Percentiles rank a stretch among this genome's conserved stretches.
phyloP scores from a whole-genome alignment of 1,284 basidiomycete species.

The Ganoderma multipileum region DNA sequence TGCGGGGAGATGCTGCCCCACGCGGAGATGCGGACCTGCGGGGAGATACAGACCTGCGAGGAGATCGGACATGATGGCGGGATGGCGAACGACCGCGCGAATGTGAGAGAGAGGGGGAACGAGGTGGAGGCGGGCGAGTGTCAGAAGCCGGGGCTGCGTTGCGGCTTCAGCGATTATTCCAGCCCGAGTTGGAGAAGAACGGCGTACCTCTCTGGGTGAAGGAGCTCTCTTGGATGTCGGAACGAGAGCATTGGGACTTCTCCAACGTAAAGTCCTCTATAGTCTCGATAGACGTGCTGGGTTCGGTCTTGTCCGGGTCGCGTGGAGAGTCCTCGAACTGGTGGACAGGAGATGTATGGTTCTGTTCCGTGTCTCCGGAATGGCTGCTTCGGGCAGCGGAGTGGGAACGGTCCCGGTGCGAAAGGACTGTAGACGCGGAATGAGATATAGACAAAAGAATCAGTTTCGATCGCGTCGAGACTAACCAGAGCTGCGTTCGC shows the following conservation, averaged over 20 bases:
- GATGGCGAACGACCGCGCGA: constrained; percentile 2
- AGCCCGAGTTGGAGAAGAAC: neutral
- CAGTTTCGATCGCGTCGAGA: neutral
- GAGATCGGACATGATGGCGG: neutral
- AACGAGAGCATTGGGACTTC: constrained; percentile 3
- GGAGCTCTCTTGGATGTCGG: constrained; percentile 16
- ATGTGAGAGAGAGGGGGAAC: neutral
- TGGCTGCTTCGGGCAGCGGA: neutral
- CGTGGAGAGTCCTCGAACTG: constrained; percentile 1
- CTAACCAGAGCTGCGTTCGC: neutral
- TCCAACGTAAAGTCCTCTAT: constrained; percentile 3
- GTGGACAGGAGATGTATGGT: neutral
- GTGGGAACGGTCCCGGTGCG: neutral
- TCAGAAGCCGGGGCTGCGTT: neutral
- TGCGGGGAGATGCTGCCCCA: too few species aligned
- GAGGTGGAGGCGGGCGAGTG: neutral
- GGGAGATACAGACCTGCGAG: neutral
- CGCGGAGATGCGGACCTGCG: neutral
- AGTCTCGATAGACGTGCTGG: constrained; percentile 12
- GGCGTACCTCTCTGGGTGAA: constrained; percentile 16
- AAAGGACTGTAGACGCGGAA: neutral
- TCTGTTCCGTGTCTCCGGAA: neutral
- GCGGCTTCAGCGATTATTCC: neutral
- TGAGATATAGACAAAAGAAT: neutral
- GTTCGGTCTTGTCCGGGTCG: neutral